Evolutionary conservation across 805 yeast genomes (phyloP).

Genomic region (Saccharomycopsis schoenii): DNA sequence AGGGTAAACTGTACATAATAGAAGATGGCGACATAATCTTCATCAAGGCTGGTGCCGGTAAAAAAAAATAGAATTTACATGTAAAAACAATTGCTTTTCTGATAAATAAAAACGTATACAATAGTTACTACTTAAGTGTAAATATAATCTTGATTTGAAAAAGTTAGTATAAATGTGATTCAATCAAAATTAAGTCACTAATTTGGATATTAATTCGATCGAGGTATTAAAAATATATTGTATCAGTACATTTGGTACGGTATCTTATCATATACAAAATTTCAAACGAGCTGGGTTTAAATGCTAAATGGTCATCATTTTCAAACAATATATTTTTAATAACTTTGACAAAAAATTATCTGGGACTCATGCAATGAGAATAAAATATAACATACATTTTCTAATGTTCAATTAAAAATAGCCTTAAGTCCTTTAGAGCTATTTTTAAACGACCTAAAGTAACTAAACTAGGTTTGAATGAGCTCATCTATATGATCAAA

Average conservation of each 20-base stretch:
- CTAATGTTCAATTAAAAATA: background rate
- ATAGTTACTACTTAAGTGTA: background rate
- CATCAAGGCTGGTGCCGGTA: constrained; percentile 65
- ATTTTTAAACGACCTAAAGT: background rate
- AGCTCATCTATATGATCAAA: too few species aligned
- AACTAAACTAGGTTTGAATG: background rate
- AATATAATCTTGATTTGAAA: background rate
- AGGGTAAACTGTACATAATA: constrained; percentile 70
- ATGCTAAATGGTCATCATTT: constrained; percentile 19
- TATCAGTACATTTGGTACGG: constrained; percentile 17
- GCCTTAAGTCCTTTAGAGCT: background rate
- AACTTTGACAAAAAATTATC: background rate
- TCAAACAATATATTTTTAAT: background rate
- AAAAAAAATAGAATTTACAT: constrained; percentile 25
- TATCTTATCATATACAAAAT: constrained; percentile 20
- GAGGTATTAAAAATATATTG: background rate
- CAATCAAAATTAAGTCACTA: background rate
- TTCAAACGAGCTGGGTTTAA: constrained; percentile 21
- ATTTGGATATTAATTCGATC: background rate
- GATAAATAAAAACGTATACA: background rate
- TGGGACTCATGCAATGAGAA: background rate
- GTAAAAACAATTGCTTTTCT: background rate
- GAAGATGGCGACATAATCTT: constrained; percentile 79
- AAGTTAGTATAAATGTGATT: background rate
- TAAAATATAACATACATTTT: background rate